These are phyloP conservation scores for Globisporangium sylvaticum DNA, from an alignment of 352 stramenopile species.

Conservation along the genomic window DNA sequence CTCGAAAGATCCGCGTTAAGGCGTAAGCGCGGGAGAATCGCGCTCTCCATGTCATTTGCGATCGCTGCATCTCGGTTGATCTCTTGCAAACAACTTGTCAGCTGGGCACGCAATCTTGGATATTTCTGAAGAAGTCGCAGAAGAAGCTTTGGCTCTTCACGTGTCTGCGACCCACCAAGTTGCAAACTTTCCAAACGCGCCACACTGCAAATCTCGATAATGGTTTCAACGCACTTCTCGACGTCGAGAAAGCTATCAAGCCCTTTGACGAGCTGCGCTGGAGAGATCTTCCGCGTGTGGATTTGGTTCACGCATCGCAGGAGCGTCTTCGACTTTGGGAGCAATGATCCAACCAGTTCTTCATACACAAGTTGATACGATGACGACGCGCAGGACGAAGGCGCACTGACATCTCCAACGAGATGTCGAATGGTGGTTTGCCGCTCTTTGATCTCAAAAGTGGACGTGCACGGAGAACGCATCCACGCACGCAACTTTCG, in stretches of 20 bases:
- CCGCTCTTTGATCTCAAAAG: conserved; percentile 22
- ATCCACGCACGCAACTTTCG: conserved; percentile 32
- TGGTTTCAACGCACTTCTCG: not conserved
- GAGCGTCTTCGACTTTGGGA: not conserved
- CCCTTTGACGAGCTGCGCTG: not conserved
- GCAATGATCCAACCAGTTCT: conserved; percentile 16
- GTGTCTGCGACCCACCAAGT: not conserved
- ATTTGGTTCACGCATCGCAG: conserved; percentile 5
- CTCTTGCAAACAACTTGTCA: conserved; percentile 14
- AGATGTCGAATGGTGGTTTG: conserved; percentile 24
- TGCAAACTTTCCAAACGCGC: conserved; percentile 1
- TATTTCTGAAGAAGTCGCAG: conserved; percentile 18
- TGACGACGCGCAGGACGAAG: conserved; percentile 9
- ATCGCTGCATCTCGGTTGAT: conserved; percentile 22
- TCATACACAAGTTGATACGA: conserved; percentile 30
- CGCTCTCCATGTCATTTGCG: conserved; percentile 22
- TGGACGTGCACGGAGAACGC: conserved; percentile 16
- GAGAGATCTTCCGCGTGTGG: conserved; percentile 5
- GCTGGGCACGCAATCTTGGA: conserved; percentile 14
- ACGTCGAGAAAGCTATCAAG: not conserved
- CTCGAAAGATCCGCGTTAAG: conserved; percentile 8
- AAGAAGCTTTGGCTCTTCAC: conserved; percentile 7
- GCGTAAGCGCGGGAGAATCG: conserved; percentile 20
- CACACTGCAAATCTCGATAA: conserved; percentile 1
- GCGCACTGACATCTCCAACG: conserved; percentile 1